Conservation (phyloP, 1,284 basidiomycete species). For the Puccinia brachypodii region DNA sequence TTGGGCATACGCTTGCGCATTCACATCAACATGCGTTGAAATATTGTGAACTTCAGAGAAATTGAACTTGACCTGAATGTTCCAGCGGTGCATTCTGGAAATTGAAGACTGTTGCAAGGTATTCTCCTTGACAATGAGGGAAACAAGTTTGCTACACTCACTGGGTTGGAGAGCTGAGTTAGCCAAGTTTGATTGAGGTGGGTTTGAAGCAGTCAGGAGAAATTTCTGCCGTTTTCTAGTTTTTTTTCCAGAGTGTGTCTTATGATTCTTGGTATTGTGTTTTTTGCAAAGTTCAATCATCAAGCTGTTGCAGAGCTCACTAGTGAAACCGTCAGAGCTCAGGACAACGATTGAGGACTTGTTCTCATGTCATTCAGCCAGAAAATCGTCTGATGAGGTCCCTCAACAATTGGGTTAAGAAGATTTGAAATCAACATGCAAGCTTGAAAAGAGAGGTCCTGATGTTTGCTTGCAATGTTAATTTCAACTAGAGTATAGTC, state of each 20-base stretch:
- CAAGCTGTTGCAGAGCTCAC: neutral
- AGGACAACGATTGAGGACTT: neutral
- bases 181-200: neutral
- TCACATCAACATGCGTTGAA: conserved; percentile 19
- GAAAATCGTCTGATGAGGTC: neutral
- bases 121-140: neutral
- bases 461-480: neutral
- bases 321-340: neutral
- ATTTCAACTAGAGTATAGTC: neutral
- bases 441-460: conserved; percentile 9
- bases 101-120: neutral
- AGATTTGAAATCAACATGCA: conserved; percentile 11
- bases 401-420: conserved; percentile 1
- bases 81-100: conserved; percentile 8
- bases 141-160: conserved; percentile 19
- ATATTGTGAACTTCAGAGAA: neutral
- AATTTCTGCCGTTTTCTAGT: neutral
- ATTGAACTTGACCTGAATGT: conserved; percentile 6
- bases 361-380: neutral
- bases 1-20: neutral
- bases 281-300: conserved; percentile 16
- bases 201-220: neutral
- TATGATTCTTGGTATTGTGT: conserved; percentile 18
- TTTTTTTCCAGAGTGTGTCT: conserved; percentile 9
- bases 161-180: neutral